phyloP scores from a whole-genome alignment of 1,284 basidiomycete genomes.

The Coniferiporia sulphurascens region DNA sequence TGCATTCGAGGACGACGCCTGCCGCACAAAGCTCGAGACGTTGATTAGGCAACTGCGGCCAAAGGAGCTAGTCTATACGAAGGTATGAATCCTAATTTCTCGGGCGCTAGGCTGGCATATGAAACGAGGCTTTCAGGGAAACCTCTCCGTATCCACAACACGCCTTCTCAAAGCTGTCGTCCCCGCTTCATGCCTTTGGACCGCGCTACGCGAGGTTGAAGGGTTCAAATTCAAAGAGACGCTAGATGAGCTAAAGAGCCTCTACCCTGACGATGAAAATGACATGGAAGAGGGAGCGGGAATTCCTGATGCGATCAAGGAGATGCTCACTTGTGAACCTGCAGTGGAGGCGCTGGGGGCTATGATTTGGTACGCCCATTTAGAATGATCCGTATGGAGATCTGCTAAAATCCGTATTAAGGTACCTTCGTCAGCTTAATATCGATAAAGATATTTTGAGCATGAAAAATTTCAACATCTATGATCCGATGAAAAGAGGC shows the following conservation, averaged over 20 bases:
- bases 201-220: constrained; percentile 77
- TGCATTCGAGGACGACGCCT: constrained; percentile 88
- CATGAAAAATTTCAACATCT: constrained; percentile 95
- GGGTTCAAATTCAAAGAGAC: constrained; percentile 76
- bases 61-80: constrained; percentile 91
- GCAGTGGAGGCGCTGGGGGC: constrained; percentile 84
- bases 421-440: constrained; percentile 87
- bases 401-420: constrained; percentile 24
- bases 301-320: constrained; percentile 72
- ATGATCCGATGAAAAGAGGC: constrained; percentile 88
- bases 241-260: constrained; percentile 58
- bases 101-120: neutral
- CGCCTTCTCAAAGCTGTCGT: constrained; percentile 78
- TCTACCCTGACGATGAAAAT: constrained; percentile 60
- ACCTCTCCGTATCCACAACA: constrained; percentile 75
- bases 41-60: constrained; percentile 89
- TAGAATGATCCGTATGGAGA: neutral
- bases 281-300: constrained; percentile 40
- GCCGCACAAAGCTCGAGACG: constrained; percentile 90
- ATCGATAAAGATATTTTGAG: constrained; percentile 90
- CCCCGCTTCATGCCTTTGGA: constrained; percentile 82
- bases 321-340: constrained; percentile 58
- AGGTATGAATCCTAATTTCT: constrained; percentile 44
- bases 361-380: constrained; percentile 70
- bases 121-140: constrained; percentile 49